Evolutionary conservation across 164 flowering plant genomes (phyloP).

Genomic region (Amborella trichopoda): DNA sequence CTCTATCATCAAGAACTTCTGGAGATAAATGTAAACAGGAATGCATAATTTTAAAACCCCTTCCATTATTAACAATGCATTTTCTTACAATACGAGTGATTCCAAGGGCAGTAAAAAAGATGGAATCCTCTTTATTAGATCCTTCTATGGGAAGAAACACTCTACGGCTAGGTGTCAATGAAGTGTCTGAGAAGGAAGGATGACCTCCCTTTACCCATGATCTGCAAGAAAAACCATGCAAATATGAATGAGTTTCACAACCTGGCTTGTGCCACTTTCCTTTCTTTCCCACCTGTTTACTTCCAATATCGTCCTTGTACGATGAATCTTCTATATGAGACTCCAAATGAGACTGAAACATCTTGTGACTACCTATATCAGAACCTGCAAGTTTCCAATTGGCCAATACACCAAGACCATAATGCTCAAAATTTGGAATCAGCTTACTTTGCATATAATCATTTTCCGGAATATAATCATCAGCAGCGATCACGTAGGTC

Average conservation of each 20-base stretch:
- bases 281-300: no score
- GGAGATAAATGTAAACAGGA: constrained; percentile 24
- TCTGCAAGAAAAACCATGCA: constrained; percentile 29
- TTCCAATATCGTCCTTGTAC: no score
- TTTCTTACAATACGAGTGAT: constrained; percentile 44
- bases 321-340: no score
- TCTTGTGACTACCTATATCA: constrained; percentile 49
- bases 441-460: constrained; percentile 17
- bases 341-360: no score
- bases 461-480: constrained; percentile 26
- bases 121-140: constrained; percentile 31
- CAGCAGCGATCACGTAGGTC: constrained; percentile 38
- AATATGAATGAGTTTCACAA: no score
- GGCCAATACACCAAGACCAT: constrained; percentile 34
- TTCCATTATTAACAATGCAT: constrained; percentile 9
- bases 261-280: no score
- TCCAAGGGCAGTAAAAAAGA: constrained; percentile 70
- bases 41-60: constrained; percentile 40
- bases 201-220: constrained; percentile 13
- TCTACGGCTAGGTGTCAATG: constrained; percentile 27
- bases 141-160: constrained; percentile 46
- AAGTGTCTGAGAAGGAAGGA: constrained; percentile 6
- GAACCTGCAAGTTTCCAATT: constrained; percentile 72
- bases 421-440: constrained; percentile 27
- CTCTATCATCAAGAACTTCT: constrained; percentile 35